Percentiles rank a stretch among this genome's conserved stretches.
Conservation (phyloP, 1,139 yeast genomes). For the Debaryomyces nepalensis region DNA sequence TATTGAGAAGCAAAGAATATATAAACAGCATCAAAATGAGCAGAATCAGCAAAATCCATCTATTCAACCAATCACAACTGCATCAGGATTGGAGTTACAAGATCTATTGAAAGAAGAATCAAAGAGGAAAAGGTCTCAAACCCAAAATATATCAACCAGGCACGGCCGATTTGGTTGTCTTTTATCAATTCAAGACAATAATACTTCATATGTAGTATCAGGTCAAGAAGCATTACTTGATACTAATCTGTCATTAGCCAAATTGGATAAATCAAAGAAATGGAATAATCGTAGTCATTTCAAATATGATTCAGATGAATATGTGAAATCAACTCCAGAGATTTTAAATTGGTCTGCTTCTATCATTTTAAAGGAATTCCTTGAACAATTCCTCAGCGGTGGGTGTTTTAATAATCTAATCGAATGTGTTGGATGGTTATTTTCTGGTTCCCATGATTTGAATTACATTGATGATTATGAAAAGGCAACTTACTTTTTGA, state of each 20-base stretch:
- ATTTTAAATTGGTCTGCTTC: conserved; percentile 38
- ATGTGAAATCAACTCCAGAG: conserved; percentile 30
- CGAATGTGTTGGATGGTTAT: conserved; percentile 51
- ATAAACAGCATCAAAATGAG: conserved; percentile 5
- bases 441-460: conserved; percentile 47
- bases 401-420: conserved; percentile 77
- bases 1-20: conserved; percentile 1
- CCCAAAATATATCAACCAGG: conserved; percentile 64
- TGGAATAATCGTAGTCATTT: conserved; percentile 58
- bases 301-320: conserved; percentile 50
- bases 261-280: conserved; percentile 67
- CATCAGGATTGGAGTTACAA: conserved; percentile 48
- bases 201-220: conserved; percentile 65
- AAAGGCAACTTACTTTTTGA: conserved; percentile 55
- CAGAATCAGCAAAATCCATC: conserved; percentile 10
- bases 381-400: conserved; percentile 61
- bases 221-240: conserved; percentile 71
- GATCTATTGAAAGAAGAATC: conserved; percentile 64
- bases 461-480: conserved; percentile 40
- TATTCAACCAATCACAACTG: conserved; percentile 26
- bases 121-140: conserved; percentile 52
- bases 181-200: conserved; percentile 66
- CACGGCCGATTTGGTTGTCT: conserved; percentile 94
- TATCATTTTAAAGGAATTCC: conserved; percentile 50
- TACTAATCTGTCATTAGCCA: conserved; percentile 52